Evolutionary conservation across 768 basidiomycete species (phyloP).

Genomic region (Amanita rubescens): DNA sequence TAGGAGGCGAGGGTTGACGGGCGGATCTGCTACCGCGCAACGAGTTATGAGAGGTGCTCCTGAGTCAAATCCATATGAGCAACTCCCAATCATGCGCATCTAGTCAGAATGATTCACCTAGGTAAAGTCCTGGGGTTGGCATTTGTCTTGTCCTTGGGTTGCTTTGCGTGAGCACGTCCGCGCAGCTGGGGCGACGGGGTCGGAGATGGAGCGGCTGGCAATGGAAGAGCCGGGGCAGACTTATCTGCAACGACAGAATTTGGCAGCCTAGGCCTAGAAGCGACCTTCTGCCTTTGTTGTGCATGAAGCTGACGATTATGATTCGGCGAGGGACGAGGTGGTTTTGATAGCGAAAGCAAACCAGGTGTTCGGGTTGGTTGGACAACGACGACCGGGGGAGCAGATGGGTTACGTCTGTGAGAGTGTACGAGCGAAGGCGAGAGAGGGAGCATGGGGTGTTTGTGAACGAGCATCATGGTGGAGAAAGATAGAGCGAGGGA

Average conservation of each 20-base stretch:
- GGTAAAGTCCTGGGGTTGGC: not conserved
- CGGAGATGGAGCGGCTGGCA: constrained; percentile 17
- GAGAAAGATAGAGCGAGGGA: not conserved
- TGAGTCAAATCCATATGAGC: constrained; percentile 17
- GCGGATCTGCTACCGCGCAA: constrained; percentile 39
- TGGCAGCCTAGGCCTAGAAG: constrained; percentile 3
- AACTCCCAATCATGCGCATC: not conserved
- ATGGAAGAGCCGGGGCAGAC: not conserved
- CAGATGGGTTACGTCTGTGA: constrained; percentile 5
- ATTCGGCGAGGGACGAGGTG: not conserved
- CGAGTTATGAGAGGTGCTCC: constrained; percentile 39
- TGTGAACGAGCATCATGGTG: constrained; percentile 9
- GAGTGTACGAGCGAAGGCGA: not conserved
- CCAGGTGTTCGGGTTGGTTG: constrained; percentile 8
- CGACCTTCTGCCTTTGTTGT: not conserved
- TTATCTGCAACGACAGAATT: not conserved
- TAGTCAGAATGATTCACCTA: not conserved
- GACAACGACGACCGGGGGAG: constrained; percentile 5
- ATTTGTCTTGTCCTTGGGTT: constrained; percentile 21
- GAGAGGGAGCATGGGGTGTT: not conserved
- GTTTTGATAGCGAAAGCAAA: constrained; percentile 8
- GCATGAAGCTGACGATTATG: constrained; percentile 7
- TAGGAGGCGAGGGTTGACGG: constrained; percentile 60
- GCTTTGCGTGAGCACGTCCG: constrained; percentile 22
- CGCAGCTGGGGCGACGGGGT: constrained; percentile 23